Conservation (phyloP, 176 grass and related monocot species). For the Areca catechu region DNA sequence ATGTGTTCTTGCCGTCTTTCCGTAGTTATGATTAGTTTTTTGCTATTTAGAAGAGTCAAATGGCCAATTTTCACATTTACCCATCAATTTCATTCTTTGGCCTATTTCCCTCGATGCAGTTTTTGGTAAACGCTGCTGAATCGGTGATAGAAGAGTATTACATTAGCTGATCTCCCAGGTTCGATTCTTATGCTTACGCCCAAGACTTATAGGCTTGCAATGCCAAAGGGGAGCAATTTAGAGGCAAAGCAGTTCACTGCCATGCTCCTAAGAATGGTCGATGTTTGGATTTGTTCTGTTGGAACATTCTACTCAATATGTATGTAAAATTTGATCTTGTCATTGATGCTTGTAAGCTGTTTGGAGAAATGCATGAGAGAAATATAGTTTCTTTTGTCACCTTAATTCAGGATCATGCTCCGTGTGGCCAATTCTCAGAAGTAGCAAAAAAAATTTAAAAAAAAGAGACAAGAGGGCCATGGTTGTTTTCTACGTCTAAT, state of each 20-base stretch:
- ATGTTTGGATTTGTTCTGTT: constrained; percentile 28
- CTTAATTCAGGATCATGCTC: constrained; percentile 18
- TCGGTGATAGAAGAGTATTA: constrained; percentile 8
- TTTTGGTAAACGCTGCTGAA: neutral
- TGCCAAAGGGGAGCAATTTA: neutral
- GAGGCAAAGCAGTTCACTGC: constrained; percentile 14
- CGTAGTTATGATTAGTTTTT: constrained; percentile 13
- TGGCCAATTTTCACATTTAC: neutral
- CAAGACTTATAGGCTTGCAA: constrained; percentile 17
- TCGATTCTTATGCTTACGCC: constrained; percentile 27
- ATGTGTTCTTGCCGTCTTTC: too few species aligned
- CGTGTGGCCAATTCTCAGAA: constrained; percentile 5
- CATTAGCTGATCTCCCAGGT: neutral
- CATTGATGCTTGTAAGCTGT: constrained; percentile 9
- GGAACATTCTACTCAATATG: constrained; percentile 29
- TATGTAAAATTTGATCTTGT: constrained; percentile 17
- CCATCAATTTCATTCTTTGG: neutral
- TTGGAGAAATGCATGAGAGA: constrained; percentile 25
- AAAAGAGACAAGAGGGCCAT: too few species aligned
- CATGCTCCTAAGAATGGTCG: constrained; percentile 21
- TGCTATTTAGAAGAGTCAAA: neutral
- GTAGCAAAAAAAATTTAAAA: too few species aligned
- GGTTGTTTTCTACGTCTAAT: too few species aligned
- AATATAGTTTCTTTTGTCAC: constrained; percentile 32
- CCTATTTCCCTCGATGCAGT: neutral